Conservation (phyloP, 2,329 filamentous ascomycete genomes). For the Bipolaris oryzae region DNA sequence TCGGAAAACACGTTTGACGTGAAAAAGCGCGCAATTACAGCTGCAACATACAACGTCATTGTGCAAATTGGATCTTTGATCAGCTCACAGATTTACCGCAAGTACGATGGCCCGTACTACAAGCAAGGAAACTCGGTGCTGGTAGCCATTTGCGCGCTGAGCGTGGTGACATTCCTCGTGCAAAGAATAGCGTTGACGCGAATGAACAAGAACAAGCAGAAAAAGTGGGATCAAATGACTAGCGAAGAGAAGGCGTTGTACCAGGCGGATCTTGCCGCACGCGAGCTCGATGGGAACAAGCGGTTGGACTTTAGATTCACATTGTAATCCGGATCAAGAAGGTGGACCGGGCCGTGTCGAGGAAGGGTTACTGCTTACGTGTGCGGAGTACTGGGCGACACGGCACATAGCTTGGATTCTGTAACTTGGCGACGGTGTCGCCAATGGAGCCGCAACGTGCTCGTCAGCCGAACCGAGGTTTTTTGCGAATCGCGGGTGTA, state of each 20-base stretch:
- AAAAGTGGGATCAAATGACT: conserved; percentile 57
- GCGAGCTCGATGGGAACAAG: conserved; percentile 47
- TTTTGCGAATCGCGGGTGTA: background rate
- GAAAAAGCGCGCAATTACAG: conserved; percentile 65
- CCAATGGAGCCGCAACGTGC: background rate
- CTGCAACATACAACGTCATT: conserved; percentile 65
- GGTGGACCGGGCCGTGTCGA: background rate
- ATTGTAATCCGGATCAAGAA: conserved; percentile 12
- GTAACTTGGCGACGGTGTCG: background rate
- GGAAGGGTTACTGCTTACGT: background rate
- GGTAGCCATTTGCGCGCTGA: conserved; percentile 57
- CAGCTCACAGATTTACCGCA: conserved; percentile 56
- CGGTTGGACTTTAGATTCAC: conserved; percentile 50
- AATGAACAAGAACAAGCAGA: conserved; percentile 48
- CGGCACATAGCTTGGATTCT: background rate
- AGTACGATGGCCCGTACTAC: conserved; percentile 61
- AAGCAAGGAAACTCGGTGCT: conserved; percentile 60
- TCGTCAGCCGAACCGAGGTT: conserved; percentile 1
- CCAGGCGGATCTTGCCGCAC: conserved; percentile 45
- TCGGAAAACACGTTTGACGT: conserved; percentile 68
- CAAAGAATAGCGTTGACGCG: conserved; percentile 50
- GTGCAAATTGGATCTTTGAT: conserved; percentile 51
- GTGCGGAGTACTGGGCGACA: background rate
- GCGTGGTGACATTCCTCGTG: conserved; percentile 58
- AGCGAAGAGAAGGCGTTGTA: conserved; percentile 58